These are phyloP conservation scores for Albizia julibrissin DNA, from an alignment of 306 rosid genomes.

Conservation along the genomic window DNA sequence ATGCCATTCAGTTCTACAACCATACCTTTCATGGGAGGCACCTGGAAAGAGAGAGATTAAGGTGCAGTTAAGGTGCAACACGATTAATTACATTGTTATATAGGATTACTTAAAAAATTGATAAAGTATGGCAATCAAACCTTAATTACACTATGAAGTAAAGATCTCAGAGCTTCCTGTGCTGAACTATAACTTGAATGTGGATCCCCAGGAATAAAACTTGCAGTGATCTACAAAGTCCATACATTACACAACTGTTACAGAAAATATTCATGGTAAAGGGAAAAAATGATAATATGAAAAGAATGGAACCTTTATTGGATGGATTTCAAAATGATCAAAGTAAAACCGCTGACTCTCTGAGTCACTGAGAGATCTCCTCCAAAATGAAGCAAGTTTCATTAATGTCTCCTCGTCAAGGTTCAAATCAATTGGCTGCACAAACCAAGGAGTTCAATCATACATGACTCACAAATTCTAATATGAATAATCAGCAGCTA, in stretches of 20 bases:
- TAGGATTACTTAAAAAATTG: constrained; percentile 19
- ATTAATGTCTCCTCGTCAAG: constrained; percentile 89
- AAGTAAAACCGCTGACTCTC: constrained; percentile 77
- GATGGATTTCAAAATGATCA: constrained; percentile 95
- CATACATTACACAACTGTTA: constrained; percentile 28
- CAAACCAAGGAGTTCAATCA: constrained; percentile 34
- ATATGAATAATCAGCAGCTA: constrained; percentile 17
- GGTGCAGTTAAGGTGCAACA: constrained; percentile 11
- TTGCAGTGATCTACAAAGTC: constrained; percentile 73
- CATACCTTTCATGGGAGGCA: constrained; percentile 84
- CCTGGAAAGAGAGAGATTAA: constrained; percentile 48
- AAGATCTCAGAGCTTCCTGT: constrained; percentile 88
- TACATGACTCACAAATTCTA: constrained; percentile 32
- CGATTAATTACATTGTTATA: constrained; percentile 6
- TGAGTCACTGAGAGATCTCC: constrained; percentile 73
- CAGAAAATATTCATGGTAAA: constrained; percentile 24
- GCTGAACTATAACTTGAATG: constrained; percentile 84
- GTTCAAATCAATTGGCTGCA: constrained; percentile 90
- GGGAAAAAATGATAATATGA: constrained; percentile 10
- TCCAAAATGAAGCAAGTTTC: constrained; percentile 90
- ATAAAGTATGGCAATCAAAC: constrained; percentile 42
- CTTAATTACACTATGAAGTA: constrained; percentile 93
- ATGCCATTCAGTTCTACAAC: constrained; percentile 93
- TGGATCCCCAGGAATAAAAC: constrained; percentile 86
- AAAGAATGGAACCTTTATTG: constrained; percentile 71